phyloP scores from a whole-genome alignment of 2,329 filamentous ascomycete species.

The Exophiala spinifera region DNA sequence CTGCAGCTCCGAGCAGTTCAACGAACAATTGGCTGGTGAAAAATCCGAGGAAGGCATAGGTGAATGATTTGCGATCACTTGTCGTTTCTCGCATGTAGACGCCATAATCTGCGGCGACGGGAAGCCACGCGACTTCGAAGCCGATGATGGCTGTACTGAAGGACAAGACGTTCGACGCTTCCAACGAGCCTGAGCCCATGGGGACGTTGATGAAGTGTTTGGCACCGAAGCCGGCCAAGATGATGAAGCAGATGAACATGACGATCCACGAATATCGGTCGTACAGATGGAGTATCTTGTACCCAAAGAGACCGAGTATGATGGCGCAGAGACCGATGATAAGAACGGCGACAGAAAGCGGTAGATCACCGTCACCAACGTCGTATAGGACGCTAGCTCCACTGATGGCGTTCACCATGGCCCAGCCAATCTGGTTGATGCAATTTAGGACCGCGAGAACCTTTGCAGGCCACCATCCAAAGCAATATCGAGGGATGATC shows the following conservation, averaged over 20 bases:
- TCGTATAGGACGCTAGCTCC: slow-evolving; percentile 28
- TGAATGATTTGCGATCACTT: background rate
- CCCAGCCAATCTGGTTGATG: slow-evolving; percentile 26
- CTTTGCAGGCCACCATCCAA: slow-evolving; percentile 31
- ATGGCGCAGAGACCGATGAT: slow-evolving; percentile 26
- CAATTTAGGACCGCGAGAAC: slow-evolving; percentile 25
- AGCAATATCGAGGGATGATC: slow-evolving; percentile 33
- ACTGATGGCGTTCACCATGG: slow-evolving; percentile 24
- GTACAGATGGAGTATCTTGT: slow-evolving; percentile 15
- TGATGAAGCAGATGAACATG: slow-evolving; percentile 25
- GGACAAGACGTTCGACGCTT: slow-evolving; percentile 23
- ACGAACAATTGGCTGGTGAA: slow-evolving; percentile 17
- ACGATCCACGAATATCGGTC: slow-evolving; percentile 23
- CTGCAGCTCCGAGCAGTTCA: slow-evolving; percentile 21
- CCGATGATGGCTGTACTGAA: slow-evolving; percentile 30
- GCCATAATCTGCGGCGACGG: slow-evolving; percentile 8
- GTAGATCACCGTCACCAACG: slow-evolving; percentile 27
- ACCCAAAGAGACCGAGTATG: slow-evolving; percentile 28
- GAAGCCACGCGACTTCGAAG: slow-evolving; percentile 29
- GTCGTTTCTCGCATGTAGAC: slow-evolving; percentile 12
- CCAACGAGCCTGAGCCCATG: slow-evolving; percentile 2
- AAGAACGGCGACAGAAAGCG: slow-evolving; percentile 26
- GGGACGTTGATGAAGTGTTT: slow-evolving; percentile 21
- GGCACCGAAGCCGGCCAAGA: slow-evolving; percentile 26
- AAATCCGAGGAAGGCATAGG: slow-evolving; percentile 6